A percentile compares a stretch with the other conserved stretches of the same genome.
phyloP scores from a whole-genome alignment of 2,329 filamentous ascomycete species.

The Fusarium poae region DNA sequence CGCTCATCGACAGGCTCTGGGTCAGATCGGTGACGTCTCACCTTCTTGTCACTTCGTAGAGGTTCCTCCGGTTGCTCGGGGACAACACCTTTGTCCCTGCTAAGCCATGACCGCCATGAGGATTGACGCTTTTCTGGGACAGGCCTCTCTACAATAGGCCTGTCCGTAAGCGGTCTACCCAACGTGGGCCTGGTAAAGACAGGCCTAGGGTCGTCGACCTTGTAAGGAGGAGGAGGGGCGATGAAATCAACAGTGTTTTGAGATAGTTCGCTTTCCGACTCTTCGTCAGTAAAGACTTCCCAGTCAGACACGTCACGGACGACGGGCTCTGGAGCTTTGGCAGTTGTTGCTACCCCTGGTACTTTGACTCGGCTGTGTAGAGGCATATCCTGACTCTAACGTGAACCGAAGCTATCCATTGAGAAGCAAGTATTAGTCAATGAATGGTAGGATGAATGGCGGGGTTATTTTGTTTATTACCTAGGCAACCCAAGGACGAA shows the following conservation, averaged over 20 bases:
- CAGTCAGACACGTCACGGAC: conserved; percentile 31
- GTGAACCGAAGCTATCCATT: conserved; percentile 13
- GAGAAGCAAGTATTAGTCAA: conserved; percentile 19
- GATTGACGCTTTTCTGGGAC: conserved; percentile 33
- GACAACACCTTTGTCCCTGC: conserved; percentile 17
- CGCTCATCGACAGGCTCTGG: conserved; percentile 21
- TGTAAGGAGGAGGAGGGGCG: conserved; percentile 27
- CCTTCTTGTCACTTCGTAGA: conserved; percentile 21
- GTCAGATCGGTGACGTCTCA: conserved; percentile 16
- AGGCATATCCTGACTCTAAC: conserved; percentile 23
- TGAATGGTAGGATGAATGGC: conserved; percentile 26
- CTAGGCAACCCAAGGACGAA: conserved; percentile 29
- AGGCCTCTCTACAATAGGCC: conserved; percentile 29
- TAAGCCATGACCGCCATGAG: conserved; percentile 31
- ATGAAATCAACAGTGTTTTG: conserved; percentile 33
- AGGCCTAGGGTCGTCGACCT: conserved; percentile 26
- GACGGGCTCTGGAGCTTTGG: conserved; percentile 29
- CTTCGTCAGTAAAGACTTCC: conserved; percentile 32
- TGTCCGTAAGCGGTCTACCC: conserved; percentile 30
- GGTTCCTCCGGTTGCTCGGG: conserved; percentile 20
- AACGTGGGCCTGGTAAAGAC: conserved; percentile 27
- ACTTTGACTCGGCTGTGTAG: conserved; percentile 30
- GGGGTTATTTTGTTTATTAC: conserved; percentile 26
- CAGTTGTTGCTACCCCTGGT: conserved; percentile 21
- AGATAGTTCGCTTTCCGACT: conserved; percentile 27